Percentiles rank a stretch among this genome's conserved stretches.
Evolutionary conservation across 164 flowering plant genomes (phyloP).

Genomic region (Vitis riparia): DNA sequence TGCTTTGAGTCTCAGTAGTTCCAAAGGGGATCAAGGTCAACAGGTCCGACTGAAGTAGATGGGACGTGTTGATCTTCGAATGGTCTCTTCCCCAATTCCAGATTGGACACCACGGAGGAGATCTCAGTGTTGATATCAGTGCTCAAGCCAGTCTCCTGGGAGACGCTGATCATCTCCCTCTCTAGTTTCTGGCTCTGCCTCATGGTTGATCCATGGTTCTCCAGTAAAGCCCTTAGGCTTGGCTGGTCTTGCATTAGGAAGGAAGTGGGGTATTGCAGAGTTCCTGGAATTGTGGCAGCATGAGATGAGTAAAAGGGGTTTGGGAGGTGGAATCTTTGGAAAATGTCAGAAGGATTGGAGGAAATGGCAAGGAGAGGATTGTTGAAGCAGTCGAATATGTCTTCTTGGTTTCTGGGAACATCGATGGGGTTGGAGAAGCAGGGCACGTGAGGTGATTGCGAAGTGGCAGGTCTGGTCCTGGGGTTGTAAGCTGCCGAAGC

Average conservation of each 20-base stretch:
- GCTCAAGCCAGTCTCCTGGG: constrained; percentile 59
- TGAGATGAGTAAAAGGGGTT: constrained; percentile 36
- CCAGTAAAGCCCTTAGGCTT: constrained; percentile 45
- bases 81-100: constrained; percentile 44
- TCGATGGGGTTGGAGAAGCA: constrained; percentile 70
- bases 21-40: constrained; percentile 60
- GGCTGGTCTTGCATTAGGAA: constrained; percentile 46
- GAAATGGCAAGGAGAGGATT: constrained; percentile 25
- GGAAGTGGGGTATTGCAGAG: constrained; percentile 36
- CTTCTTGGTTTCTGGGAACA: constrained; percentile 22
- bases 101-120: constrained; percentile 55
- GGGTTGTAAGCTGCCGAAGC: constrained; percentile 36
- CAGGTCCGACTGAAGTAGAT: constrained; percentile 47
- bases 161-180: constrained; percentile 49
- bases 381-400: constrained; percentile 18
- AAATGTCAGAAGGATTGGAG: constrained; percentile 19
- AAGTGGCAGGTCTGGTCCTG: constrained; percentile 14
- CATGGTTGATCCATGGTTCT: constrained; percentile 35
- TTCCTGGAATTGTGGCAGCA: constrained; percentile 15
- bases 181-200: constrained; percentile 48
- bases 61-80: constrained; percentile 50
- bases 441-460: constrained; percentile 58
- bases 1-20: constrained; percentile 34
- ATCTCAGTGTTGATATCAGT: constrained; percentile 65
- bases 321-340: constrained; percentile 25